phyloP scores from a whole-genome alignment of 202 grass and related monocot species.

The Carex sylvatica region DNA sequence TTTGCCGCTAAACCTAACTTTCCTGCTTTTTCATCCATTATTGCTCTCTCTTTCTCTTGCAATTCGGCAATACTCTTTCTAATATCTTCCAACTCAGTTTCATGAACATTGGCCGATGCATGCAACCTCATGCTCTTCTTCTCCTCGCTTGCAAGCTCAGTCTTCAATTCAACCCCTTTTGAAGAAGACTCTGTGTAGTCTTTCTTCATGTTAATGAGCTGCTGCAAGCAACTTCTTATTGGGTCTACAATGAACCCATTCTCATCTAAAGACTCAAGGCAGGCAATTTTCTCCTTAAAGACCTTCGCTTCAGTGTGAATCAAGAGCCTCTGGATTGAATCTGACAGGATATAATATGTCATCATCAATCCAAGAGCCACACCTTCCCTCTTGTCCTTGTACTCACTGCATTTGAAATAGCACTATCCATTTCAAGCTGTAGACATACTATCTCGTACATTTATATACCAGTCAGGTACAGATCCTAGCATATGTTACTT shows the following conservation, averaged over 20 bases:
- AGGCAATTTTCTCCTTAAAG: slow-evolving; percentile 42
- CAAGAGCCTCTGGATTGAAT: slow-evolving; percentile 36
- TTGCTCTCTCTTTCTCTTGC: not conserved
- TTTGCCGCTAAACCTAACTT: not conserved
- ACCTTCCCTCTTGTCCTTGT: slow-evolving; percentile 45
- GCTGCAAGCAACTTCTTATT: slow-evolving; percentile 34
- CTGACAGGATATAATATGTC: slow-evolving; percentile 43
- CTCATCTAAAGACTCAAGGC: slow-evolving; percentile 36
- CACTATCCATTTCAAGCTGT: slow-evolving; percentile 1
- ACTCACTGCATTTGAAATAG: not conserved
- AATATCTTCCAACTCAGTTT: not conserved
- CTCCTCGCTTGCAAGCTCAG: slow-evolving; percentile 31
- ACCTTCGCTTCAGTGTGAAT: slow-evolving; percentile 18
- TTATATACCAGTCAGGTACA: not conserved
- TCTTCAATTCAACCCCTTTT: slow-evolving; percentile 9
- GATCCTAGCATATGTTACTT: not conserved
- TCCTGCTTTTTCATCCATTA: not conserved
- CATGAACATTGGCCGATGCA: not conserved
- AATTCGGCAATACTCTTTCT: not conserved
- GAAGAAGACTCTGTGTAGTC: not conserved
- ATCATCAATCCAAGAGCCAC: slow-evolving; percentile 64
- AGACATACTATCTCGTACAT: not conserved
- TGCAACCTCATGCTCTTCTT: not conserved
- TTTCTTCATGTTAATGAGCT: slow-evolving; percentile 37
- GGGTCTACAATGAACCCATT: slow-evolving; percentile 47